phyloP scores from a whole-genome alignment of 768 basidiomycete species.

The Tylopilus cervinicoccineus region DNA sequence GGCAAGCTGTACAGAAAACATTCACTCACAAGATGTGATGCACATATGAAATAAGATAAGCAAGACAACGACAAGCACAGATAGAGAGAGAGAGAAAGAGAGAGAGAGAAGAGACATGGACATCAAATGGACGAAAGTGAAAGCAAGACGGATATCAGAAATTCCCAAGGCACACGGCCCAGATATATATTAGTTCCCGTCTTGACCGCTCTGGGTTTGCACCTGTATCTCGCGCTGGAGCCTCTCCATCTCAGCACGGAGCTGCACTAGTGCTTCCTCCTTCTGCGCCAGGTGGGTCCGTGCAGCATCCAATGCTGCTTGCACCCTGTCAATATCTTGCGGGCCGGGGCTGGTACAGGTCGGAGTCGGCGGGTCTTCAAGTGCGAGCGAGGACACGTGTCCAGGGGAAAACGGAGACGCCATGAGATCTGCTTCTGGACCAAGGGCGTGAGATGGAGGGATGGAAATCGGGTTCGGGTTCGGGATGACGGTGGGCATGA shows the following conservation, averaged over 20 bases:
- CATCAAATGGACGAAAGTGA: neutral
- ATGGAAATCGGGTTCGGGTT: conserved; percentile 2
- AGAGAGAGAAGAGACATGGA: neutral
- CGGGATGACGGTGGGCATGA: conserved; percentile 34
- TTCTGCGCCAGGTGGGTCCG: conserved; percentile 20
- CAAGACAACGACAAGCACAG: neutral
- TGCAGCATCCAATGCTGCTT: conserved; percentile 19
- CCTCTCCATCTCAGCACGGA: conserved; percentile 23
- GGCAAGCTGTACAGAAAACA: neutral
- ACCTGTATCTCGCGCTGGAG: conserved; percentile 10
- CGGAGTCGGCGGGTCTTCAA: neutral
- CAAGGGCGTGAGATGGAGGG: neutral
- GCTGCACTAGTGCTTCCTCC: conserved; percentile 16
- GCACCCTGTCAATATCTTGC: conserved; percentile 21
- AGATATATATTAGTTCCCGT: neutral
- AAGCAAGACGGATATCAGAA: neutral
- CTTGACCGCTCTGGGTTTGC: neutral
- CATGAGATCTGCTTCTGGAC: conserved; percentile 12
- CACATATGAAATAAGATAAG: neutral
- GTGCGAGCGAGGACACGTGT: conserved; percentile 15
- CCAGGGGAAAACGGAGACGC: conserved; percentile 21
- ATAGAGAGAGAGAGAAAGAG: too few relatives aligned
- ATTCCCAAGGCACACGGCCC: neutral
- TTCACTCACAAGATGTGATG: neutral
- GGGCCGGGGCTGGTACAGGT: conserved; percentile 1